Conservation (phyloP, 495 filamentous ascomycete species). For the Talaromyces borbonicus region DNA sequence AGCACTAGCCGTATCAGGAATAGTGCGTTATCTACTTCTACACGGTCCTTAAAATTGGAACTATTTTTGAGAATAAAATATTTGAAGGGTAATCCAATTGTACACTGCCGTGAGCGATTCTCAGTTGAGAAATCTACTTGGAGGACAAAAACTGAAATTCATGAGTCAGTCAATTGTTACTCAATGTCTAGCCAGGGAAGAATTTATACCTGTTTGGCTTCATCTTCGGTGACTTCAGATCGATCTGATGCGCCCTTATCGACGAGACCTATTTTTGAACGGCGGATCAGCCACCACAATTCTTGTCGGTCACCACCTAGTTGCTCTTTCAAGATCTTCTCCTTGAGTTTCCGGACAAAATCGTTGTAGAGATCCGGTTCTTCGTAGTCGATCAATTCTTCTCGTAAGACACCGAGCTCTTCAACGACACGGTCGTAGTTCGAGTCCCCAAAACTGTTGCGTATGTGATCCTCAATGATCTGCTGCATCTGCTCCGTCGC, state of each 20-base stretch:
- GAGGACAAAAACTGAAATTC: not conserved
- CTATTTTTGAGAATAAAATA: not conserved
- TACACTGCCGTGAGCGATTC: not conserved
- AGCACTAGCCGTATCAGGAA: not conserved
- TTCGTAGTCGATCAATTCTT: slow-evolving; percentile 67
- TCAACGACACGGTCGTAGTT: slow-evolving; percentile 70
- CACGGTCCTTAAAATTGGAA: not conserved
- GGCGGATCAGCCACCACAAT: slow-evolving; percentile 69
- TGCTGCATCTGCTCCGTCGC: slow-evolving; percentile 63
- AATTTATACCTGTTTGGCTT: slow-evolving; percentile 50
- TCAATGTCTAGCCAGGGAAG: not conserved
- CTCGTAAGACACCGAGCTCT: slow-evolving; percentile 64
- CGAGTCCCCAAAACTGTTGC: slow-evolving; percentile 60
- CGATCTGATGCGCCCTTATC: slow-evolving; percentile 47
- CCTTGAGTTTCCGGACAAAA: slow-evolving; percentile 61
- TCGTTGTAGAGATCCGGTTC: slow-evolving; percentile 70
- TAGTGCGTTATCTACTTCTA: not conserved
- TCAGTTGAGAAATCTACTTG: not conserved
- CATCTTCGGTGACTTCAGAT: slow-evolving; percentile 55
- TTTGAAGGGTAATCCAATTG: too few relatives aligned
- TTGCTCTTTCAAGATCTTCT: slow-evolving; percentile 55
- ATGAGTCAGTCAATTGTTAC: not conserved
- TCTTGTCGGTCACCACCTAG: slow-evolving; percentile 75
- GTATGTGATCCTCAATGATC: slow-evolving; percentile 61
- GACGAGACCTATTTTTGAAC: slow-evolving; percentile 62